phyloP scores from a whole-genome alignment of 2,329 filamentous ascomycete species.

The Alternaria tenuissima region DNA sequence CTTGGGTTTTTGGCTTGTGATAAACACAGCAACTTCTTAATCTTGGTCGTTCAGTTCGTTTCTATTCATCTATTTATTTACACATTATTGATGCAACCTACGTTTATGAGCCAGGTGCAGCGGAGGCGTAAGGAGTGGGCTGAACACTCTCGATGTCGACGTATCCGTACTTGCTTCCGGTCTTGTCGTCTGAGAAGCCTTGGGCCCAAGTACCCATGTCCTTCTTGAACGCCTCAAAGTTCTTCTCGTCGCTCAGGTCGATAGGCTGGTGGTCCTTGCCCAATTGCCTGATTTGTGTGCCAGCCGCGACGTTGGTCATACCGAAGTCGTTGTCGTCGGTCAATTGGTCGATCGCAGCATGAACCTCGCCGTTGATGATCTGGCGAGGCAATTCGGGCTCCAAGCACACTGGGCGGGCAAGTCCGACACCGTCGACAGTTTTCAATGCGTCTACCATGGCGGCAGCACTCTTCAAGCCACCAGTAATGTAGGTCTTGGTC shows the following conservation, averaged over 20 bases:
- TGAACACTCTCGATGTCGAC: conserved; percentile 53
- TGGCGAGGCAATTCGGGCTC: conserved; percentile 59
- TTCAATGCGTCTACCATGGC: conserved; percentile 68
- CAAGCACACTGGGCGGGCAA: conserved; percentile 63
- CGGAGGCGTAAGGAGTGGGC: conserved; percentile 49
- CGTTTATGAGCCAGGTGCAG: conserved; percentile 10
- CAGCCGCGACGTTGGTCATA: conserved; percentile 56
- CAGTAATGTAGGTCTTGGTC: conserved; percentile 67
- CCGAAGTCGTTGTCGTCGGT: conserved; percentile 64
- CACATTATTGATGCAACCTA: not conserved
- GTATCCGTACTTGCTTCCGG: conserved; percentile 54
- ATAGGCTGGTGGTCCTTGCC: conserved; percentile 63
- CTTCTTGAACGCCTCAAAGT: conserved; percentile 58
- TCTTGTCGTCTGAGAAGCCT: conserved; percentile 52
- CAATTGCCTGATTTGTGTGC: conserved; percentile 62
- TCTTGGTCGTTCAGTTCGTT: not conserved
- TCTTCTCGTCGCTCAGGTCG: conserved; percentile 59
- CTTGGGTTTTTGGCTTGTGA: not conserved
- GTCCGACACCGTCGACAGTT: conserved; percentile 67
- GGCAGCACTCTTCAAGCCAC: conserved; percentile 63
- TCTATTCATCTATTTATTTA: not conserved
- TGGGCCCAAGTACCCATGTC: conserved; percentile 57
- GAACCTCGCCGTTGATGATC: conserved; percentile 54
- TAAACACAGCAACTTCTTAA: not conserved
- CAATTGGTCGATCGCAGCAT: conserved; percentile 58